These are phyloP conservation scores for Inga oerstediana DNA, from an alignment of 306 rosid species.

Conservation along the genomic window DNA sequence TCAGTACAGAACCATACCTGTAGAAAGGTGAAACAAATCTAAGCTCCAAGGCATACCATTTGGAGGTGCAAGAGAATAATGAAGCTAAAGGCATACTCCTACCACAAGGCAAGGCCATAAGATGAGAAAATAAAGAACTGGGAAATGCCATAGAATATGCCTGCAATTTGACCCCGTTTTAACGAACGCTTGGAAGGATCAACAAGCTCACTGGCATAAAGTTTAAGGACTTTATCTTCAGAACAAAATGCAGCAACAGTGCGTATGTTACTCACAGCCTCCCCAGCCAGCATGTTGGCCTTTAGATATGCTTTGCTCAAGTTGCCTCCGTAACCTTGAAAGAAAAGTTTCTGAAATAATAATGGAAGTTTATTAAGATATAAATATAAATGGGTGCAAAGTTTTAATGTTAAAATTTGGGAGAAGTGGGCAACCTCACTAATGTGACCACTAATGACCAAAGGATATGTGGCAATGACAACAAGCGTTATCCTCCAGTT, in stretches of 20 bases:
- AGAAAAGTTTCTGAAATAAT: slow-evolving; percentile 76
- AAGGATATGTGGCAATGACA: slow-evolving; percentile 82
- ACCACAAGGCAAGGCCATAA: slow-evolving; percentile 91
- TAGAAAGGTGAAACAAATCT: slow-evolving; percentile 2
- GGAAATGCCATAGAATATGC: slow-evolving; percentile 79
- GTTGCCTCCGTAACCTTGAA: slow-evolving; percentile 91
- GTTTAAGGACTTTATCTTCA: slow-evolving; percentile 71
- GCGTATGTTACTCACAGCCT: slow-evolving; percentile 90
- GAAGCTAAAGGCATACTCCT: slow-evolving; percentile 32
- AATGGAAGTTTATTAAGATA: background rate
- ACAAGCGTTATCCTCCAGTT: slow-evolving; percentile 89
- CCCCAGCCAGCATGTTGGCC: slow-evolving; percentile 93
- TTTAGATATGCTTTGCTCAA: slow-evolving; percentile 89
- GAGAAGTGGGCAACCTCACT: slow-evolving; percentile 63
- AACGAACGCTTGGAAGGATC: slow-evolving; percentile 79
- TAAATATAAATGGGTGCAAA: background rate
- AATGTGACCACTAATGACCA: slow-evolving; percentile 93
- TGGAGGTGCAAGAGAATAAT: background rate
- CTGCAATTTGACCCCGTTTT: slow-evolving; percentile 86
- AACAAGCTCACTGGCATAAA: slow-evolving; percentile 71
- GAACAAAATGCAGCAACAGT: slow-evolving; percentile 93
- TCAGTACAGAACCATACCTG: slow-evolving; percentile 91
- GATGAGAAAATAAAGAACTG: slow-evolving; percentile 96
- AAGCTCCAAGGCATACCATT: background rate
- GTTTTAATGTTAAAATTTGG: slow-evolving; percentile 10